phyloP scores from a whole-genome alignment of 345 rosid species.

The Lagerstroemia speciosa region DNA sequence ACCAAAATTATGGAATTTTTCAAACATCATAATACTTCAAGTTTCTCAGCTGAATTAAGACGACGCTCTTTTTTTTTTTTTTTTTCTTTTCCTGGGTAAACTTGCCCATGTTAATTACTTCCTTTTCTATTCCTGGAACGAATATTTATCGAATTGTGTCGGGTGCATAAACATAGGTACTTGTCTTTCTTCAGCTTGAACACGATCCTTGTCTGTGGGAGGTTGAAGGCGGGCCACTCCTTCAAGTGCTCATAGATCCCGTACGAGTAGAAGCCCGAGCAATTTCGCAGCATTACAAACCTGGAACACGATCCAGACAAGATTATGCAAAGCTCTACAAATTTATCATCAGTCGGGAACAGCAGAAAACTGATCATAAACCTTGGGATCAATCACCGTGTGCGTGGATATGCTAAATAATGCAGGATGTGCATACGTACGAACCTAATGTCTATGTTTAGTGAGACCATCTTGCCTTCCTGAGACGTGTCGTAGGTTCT shows the following conservation, averaged over 20 bases:
- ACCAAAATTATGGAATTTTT: not conserved
- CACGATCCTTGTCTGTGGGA: conserved; percentile 73
- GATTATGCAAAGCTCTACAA: not conserved
- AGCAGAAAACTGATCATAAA: not conserved
- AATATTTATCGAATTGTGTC: not conserved
- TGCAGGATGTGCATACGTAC: not conserved
- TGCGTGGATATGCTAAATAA: no score
- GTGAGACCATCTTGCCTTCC: conserved; percentile 32
- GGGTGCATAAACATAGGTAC: conserved; percentile 15
- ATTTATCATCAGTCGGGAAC: not conserved
- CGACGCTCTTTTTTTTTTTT: no score
- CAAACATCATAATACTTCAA: not conserved
- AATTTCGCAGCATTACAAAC: conserved; percentile 56
- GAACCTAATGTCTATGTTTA: conserved; percentile 51
- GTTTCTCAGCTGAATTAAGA: not conserved
- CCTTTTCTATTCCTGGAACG: no score
- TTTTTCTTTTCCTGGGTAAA: not conserved
- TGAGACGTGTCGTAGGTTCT: conserved; percentile 32
- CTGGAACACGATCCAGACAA: conserved; percentile 22
- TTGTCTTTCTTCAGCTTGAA: conserved; percentile 79
- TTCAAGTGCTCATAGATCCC: conserved; percentile 60
- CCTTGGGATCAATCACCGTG: no score
- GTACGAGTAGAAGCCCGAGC: conserved; percentile 72
- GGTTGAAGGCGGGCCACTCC: conserved; percentile 77
- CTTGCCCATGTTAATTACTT: not conserved